A percentile compares a stretch with the other conserved stretches of the same genome.
phyloP scores from a whole-genome alignment of 176 grass and related monocot species.

The Areca catechu region DNA sequence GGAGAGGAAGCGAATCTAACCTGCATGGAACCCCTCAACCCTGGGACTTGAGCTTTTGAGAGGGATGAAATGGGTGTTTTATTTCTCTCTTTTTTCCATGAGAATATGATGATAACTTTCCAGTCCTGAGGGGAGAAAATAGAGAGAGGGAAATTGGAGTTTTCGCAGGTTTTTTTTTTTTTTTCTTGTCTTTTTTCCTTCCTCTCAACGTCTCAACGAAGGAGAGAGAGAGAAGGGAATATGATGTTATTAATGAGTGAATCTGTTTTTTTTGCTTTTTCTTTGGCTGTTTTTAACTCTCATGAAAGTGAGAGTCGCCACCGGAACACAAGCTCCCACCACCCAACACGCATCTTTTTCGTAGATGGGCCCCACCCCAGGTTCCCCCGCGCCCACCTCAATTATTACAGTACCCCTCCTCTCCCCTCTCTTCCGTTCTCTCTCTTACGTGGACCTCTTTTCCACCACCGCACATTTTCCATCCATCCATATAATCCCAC shows the following conservation, averaged over 20 bases:
- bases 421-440: not conserved
- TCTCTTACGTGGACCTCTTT: not conserved
- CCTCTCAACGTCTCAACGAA: too few relatives aligned
- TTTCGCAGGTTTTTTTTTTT: not conserved
- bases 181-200: not conserved
- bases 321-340: conserved; percentile 25
- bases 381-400: conserved; percentile 41
- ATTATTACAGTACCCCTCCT: conserved; percentile 42
- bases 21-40: not conserved
- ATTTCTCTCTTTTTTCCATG: too few relatives aligned
- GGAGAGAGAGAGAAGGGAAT: too few relatives aligned
- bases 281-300: conserved; percentile 10
- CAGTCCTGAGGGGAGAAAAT: too few relatives aligned
- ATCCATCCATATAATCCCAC: too few relatives aligned
- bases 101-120: too few relatives aligned
- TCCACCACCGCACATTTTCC: too few relatives aligned
- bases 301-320: conserved; percentile 68
- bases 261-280: conserved; percentile 18
- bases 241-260: too few relatives aligned
- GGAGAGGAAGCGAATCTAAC: conserved; percentile 2
- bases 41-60: conserved; percentile 27
- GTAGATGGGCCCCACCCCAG: conserved; percentile 25
- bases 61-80: conserved; percentile 17
- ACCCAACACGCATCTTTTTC: conserved; percentile 51
- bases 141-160: too few relatives aligned